phyloP scores from a whole-genome alignment of 116 monocot genomes.

The Dioscorea cayenensis region DNA sequence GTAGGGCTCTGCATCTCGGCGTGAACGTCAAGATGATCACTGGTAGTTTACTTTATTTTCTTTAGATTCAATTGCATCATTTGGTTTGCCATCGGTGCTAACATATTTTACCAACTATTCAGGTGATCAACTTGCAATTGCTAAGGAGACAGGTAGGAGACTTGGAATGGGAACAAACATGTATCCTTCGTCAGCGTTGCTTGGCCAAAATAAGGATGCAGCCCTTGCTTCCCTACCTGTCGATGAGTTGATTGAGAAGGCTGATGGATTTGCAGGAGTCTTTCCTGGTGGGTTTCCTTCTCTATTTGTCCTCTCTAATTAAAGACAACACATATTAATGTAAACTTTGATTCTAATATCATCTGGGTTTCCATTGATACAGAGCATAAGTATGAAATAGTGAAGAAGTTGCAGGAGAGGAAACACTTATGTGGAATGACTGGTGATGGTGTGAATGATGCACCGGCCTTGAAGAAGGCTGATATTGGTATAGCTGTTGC shows the following conservation, averaged over 20 bases:
- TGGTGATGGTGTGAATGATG: slow-evolving; percentile 35
- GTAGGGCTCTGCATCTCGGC: slow-evolving; percentile 66
- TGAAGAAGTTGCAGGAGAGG: slow-evolving; percentile 31
- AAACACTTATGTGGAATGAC: slow-evolving; percentile 37
- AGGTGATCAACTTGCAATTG: slow-evolving; percentile 72
- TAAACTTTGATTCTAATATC: neutral
- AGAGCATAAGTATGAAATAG: slow-evolving; percentile 47
- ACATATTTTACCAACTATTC: neutral
- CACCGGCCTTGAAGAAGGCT: slow-evolving; percentile 35
- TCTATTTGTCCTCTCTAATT: neutral
- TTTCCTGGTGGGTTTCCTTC: slow-evolving; percentile 28
- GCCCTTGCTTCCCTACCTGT: slow-evolving; percentile 44
- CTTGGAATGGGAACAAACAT: slow-evolving; percentile 73
- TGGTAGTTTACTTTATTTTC: slow-evolving; percentile 22
- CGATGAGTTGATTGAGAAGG: slow-evolving; percentile 64
- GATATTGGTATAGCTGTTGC: slow-evolving; percentile 41
- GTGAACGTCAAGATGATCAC: slow-evolving; percentile 88
- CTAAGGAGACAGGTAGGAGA: slow-evolving; percentile 64
- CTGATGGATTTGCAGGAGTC: slow-evolving; percentile 62
- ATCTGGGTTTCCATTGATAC: neutral
- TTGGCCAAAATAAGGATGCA: slow-evolving; percentile 52
- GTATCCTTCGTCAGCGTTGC: slow-evolving; percentile 65
- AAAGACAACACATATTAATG: neutral
- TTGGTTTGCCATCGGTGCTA: neutral
- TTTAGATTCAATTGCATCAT: neutral